Conservation (phyloP, 2,329 filamentous ascomycete genomes). For the Claviceps pusilla region DNA sequence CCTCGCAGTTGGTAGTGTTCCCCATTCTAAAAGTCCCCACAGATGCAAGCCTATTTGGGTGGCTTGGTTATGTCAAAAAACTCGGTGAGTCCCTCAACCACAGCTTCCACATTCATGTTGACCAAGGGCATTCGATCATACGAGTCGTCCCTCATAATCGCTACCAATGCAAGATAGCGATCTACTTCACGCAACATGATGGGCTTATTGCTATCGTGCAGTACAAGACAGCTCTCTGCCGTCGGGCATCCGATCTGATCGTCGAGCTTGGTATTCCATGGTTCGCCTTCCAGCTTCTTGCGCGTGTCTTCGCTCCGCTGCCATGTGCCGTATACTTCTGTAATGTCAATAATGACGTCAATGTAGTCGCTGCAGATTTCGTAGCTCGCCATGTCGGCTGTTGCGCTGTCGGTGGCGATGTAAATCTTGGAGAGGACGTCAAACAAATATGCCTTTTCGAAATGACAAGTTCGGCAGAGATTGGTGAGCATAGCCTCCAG, state of each 20-base stretch:
- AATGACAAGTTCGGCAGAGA: conserved; percentile 80
- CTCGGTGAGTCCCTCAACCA: conserved; percentile 62
- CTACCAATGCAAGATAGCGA: conserved; percentile 64
- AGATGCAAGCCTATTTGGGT: conserved; percentile 19
- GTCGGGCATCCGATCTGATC: conserved; percentile 52
- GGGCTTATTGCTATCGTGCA: conserved; percentile 47
- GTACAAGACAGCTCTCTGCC: conserved; percentile 53
- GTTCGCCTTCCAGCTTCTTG: conserved; percentile 41
- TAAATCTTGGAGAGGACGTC: conserved; percentile 98
- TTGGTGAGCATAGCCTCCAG: conserved; percentile 90
- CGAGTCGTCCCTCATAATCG: conserved; percentile 73
- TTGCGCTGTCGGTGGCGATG: conserved; percentile 86
- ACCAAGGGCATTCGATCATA: conserved; percentile 74
- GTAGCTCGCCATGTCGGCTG: conserved; percentile 88
- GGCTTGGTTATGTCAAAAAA: conserved; percentile 62
- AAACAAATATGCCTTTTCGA: conserved; percentile 96
- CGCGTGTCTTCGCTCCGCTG: conserved; percentile 39
- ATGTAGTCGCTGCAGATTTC: conserved; percentile 98
- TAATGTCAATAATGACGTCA: conserved; percentile 93
- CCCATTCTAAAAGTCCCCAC: no score
- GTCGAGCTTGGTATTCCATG: conserved; percentile 46
- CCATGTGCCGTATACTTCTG: conserved; percentile 81
- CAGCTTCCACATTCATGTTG: conserved; percentile 74
- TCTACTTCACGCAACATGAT: conserved; percentile 57
- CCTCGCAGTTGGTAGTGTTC: background rate